Base-by-base conservation (phyloP, 2,329 filamentous ascomycete genomes). In the Alternaria longipes region DNA sequence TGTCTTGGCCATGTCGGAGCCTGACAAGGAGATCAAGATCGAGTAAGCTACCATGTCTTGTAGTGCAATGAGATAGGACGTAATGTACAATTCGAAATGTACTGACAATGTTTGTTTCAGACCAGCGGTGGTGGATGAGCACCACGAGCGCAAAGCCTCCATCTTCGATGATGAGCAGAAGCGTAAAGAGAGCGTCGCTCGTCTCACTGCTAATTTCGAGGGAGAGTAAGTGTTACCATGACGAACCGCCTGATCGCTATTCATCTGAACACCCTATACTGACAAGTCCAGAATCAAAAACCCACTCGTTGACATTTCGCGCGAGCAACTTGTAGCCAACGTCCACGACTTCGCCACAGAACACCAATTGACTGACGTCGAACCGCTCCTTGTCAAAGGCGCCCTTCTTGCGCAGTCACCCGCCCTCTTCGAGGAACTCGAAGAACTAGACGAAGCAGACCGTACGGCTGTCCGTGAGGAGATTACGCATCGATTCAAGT, bases 361-460 rank as follows among this genome's bases (percentile, higher is more conserved):
- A 51, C 86, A 90, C 64, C 81, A 82, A 14, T 81, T 93, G 4
- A 78, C 81, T 4, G 85, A 89, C 46, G 84, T 89, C 60, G 78
- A 87, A 8, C 79, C 82, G 1, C 72, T 90, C 9, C 82, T 93
- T 45, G 82, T 86, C 59, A 75, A 74, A 51, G 74, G 71, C 28
- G 92, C 91, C 1, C 82, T 94, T 12, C 85, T 92, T 12, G 91
- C 91, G 1, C 90, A 92, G 75, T 87, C 89, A 64, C 91, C 90
- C 0, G 80, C 80, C 8, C 82, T 84, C 24, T 90, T 85, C 72
- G 89, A 91, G 59, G 81, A 85, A 18, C 84, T 93, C 51, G 81
- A 87, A 55, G 85, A 87, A 11, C 83, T 94, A 1, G 81, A 84
- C 59, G 84, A 89, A n/a, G 79, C 81, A 1, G 89, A 91, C 67